Evolutionary conservation across 2,329 filamentous ascomycete genomes (phyloP).

Genomic region (Colletotrichum sp.): DNA sequence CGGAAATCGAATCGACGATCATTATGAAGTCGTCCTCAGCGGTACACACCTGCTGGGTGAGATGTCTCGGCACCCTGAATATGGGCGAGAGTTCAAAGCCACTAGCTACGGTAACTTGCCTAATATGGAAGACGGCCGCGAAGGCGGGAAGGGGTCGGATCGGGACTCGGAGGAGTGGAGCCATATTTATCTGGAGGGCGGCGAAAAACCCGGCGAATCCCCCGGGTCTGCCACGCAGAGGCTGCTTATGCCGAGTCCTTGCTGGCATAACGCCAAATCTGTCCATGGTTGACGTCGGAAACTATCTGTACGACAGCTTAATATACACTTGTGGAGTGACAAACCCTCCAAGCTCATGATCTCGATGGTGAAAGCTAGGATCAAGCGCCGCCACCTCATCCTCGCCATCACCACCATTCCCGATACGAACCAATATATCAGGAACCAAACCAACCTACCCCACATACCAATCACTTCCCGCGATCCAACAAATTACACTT

Average conservation of each 20-base stretch:
- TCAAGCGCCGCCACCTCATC: neutral
- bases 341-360: neutral
- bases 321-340: neutral
- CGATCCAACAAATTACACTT: neutral
- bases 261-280: accelerated
- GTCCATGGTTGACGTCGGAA: accelerated
- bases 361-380: neutral
- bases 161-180: neutral
- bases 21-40: neutral
- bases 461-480: neutral
- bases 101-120: neutral
- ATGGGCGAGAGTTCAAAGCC: neutral
- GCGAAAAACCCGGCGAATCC: neutral
- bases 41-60: no score
- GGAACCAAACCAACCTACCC: neutral
- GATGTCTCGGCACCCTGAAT: neutral
- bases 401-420: neutral
- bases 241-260: neutral
- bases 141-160: neutral
- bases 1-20: neutral
- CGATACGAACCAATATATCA: neutral
- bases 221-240: neutral
- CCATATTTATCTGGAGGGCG: neutral
- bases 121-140: neutral
- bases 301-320: neutral